Conservation (phyloP, 23 red algal genomes). For the Agarophyton chilense region DNA sequence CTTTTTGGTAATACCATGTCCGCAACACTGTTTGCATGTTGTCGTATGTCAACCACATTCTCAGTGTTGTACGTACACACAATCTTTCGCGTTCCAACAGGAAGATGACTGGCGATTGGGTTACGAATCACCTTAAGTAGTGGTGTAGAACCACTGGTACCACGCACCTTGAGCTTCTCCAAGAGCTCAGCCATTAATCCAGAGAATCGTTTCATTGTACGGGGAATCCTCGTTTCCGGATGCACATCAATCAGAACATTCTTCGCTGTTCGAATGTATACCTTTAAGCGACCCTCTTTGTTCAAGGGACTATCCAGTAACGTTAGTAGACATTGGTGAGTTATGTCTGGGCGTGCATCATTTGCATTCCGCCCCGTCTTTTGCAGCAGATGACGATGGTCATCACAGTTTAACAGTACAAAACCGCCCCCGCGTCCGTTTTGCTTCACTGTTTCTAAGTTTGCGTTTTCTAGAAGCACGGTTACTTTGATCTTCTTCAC, state of each 20-base stretch:
- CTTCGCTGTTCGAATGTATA: conserved; percentile 87
- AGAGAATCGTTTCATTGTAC: conserved; percentile 86
- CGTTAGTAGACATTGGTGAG: conserved; percentile 95
- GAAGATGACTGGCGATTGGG: conserved; percentile 90
- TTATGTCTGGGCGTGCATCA: conserved; percentile 93
- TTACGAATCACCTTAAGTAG: conserved; percentile 91
- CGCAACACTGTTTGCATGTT: conserved; percentile 54
- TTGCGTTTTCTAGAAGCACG: conserved; percentile 81
- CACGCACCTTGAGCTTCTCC: conserved; percentile 89
- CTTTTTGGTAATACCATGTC: conserved; percentile 11
- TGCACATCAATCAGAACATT: conserved; percentile 95
- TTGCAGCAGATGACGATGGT: conserved; percentile 71
- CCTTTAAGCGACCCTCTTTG: conserved; percentile 89
- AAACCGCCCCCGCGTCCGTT: conserved; percentile 38
- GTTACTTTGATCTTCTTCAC: conserved; percentile 76
- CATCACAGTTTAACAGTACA: conserved; percentile 88
- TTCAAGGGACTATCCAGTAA: conserved; percentile 95
- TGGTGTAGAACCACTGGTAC: conserved; percentile 67
- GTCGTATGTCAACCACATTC: conserved; percentile 76
- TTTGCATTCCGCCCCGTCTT: conserved; percentile 79
- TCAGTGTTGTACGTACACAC: conserved; percentile 87
- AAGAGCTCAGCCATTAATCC: conserved; percentile 93
- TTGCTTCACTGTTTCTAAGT: conserved; percentile 78
- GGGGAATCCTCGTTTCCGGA: conserved; percentile 88
- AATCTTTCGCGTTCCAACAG: conserved; percentile 78